Conservation (phyloP, 805 yeast genomes). For the Candida pseudofarinosa region DNA sequence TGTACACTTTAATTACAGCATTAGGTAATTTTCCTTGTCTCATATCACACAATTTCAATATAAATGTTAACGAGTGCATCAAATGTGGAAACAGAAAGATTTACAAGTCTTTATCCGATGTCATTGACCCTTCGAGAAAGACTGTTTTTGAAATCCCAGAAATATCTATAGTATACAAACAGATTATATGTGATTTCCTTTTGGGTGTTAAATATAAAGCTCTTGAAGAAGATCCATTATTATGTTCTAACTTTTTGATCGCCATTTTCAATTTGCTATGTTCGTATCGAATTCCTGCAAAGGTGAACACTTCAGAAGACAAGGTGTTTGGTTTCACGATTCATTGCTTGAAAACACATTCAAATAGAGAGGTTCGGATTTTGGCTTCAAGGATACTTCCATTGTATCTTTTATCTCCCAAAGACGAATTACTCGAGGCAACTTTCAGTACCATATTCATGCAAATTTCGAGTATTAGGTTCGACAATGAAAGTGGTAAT, state of each 20-base stretch:
- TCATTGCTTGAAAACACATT: conserved; percentile 31
- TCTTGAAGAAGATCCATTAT: conserved; percentile 17
- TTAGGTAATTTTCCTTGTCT: conserved; percentile 43
- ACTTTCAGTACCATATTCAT: conserved; percentile 44
- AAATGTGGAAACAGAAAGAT: conserved; percentile 31
- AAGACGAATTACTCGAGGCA: conserved; percentile 34
- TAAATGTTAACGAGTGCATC: conserved; percentile 26
- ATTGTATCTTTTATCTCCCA: conserved; percentile 37
- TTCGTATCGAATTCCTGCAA: conserved; percentile 48
- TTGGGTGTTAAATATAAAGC: conserved; percentile 5
- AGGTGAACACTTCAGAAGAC: conserved; percentile 11
- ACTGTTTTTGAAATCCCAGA: conserved; percentile 18
- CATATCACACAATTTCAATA: conserved; percentile 32
- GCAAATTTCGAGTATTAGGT: conserved; percentile 38
- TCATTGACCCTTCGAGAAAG: conserved; percentile 20
- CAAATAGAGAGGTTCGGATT: conserved; percentile 53
- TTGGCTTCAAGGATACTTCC: conserved; percentile 53
- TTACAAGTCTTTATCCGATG: conserved; percentile 20
- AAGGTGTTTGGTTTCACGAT: conserved; percentile 39
- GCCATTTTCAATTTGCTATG: conserved; percentile 47
- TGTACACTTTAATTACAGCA: conserved; percentile 32
- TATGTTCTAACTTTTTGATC: conserved; percentile 42
- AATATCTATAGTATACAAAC: conserved; percentile 20
- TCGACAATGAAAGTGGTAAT: conserved; percentile 20
- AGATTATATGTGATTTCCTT: conserved; percentile 18